Evolutionary conservation across 345 rosid species (phyloP).

Genomic region (Eucalyptus cladocalyx): DNA sequence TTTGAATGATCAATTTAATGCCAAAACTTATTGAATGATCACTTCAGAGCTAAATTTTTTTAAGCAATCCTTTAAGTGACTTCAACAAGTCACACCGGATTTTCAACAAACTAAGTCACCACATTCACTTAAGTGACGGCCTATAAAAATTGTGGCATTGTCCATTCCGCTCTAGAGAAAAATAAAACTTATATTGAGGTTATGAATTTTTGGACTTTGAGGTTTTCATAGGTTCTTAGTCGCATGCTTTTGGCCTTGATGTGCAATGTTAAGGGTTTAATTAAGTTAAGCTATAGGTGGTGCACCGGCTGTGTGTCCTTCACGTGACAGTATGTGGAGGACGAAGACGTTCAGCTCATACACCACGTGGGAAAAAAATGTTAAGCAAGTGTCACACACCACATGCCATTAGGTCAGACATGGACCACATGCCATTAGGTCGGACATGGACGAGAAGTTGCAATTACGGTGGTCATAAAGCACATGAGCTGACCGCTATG

Average conservation of each 20-base stretch:
- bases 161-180: not conserved
- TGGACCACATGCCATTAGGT: not conserved
- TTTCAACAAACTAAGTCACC: no score
- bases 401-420: not conserved
- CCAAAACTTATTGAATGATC: no score
- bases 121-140: fast-evolving
- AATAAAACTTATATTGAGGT: no score
- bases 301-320: not conserved
- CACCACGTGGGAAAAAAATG: not conserved
- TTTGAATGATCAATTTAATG: no score
- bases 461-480: not conserved
- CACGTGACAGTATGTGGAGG: not conserved
- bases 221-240: not conserved
- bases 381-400: not conserved
- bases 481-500: not conserved
- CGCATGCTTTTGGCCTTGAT: not conserved
- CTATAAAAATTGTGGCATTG: not conserved
- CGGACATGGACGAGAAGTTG: not conserved
- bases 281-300: not conserved
- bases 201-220: not conserved
- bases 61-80: no score
- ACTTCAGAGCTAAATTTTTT: no score
- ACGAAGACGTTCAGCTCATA: not conserved
- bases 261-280: not conserved
- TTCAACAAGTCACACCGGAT: no score